Base-by-base conservation (phyloP, 345 rosid genomes). In the Mangifera indica region DNA sequence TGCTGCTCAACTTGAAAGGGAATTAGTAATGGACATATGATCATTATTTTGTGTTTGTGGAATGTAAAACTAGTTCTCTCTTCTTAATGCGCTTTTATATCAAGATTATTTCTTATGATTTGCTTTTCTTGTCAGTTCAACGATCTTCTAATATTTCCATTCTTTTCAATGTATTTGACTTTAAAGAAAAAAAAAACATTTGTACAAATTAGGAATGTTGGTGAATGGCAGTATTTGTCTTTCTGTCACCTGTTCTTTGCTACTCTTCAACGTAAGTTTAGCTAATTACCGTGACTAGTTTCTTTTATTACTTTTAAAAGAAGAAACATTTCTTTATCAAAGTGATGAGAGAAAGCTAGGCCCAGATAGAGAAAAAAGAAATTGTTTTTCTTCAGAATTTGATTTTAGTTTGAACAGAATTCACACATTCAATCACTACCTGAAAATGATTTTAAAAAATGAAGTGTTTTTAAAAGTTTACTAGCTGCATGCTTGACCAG, bases 1-100 rank as follows among this genome's bases (percentile, higher is more conserved):
- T 92, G 98, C 87, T 90, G 98, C 88, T 92, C 97, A 32, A 86
- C 97, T 78, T 92, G 76, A 76, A 66, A 66, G 56, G 37, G 17
- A 72, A 70, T 69, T 15, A 63, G 51, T 70, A 20, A 42, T 52
- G 21, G 66, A 68, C 51, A 62, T 58, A 64, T 60, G 42, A 73
- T 29, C 63, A 59, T 53, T 59, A 52, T 69, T 64, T 67, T 74
- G 85, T 71, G 60, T 51, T 74, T 64, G 71, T 75, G 78, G 79
- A 83, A 79, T 79, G 87, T 82, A 80, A 82, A 82, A 82, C 85
- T 80, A 75, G 81, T 70, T 70, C 75, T 61, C 40, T 64, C 71
- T 55, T 75, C 60, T 64, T 57, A 40, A 72, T 77, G 81, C 46
- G 81, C 46, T 80, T 76, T 77, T 42, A 64, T 70, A 42, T 72